A percentile compares a stretch with the other conserved stretches of the same genome.
phyloP scores from a whole-genome alignment of 2,329 filamentous ascomycete species.

The Xylariaceae sp. region DNA sequence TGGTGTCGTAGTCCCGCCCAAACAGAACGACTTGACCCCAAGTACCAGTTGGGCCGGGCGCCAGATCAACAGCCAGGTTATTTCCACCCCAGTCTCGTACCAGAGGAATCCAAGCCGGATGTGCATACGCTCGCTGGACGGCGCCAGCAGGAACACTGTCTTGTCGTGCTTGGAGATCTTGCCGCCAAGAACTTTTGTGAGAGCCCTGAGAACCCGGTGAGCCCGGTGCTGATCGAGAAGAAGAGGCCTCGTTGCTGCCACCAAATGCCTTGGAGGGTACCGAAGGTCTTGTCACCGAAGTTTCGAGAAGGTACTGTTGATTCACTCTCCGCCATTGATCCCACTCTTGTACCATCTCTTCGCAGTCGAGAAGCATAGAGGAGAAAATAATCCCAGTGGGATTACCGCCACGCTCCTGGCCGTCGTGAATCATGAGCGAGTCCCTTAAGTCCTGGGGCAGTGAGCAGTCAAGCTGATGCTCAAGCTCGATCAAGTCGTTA shows the following conservation, averaged over 20 bases:
- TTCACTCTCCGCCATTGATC: constrained; percentile 95
- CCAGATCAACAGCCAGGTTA: constrained; percentile 91
- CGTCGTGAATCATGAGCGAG: constrained; percentile 88
- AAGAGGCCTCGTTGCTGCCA: constrained; percentile 70
- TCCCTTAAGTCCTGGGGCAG: constrained; percentile 93
- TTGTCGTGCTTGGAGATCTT: constrained; percentile 83
- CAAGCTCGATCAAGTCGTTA: constrained; percentile 96
- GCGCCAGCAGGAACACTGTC: constrained; percentile 86
- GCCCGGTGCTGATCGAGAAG: constrained; percentile 66
- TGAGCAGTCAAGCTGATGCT: constrained; percentile 94
- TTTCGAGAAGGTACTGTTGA: constrained; percentile 79
- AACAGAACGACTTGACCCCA: constrained; percentile 98
- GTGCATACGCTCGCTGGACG: constrained; percentile 91
- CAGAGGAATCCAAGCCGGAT: constrained; percentile 93
- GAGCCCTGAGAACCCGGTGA: constrained; percentile 55
- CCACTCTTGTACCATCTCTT: constrained; percentile 98
- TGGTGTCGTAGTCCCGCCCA: constrained; percentile 97
- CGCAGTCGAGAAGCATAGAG: constrained; percentile 94
- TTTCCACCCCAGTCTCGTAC: constrained; percentile 99
- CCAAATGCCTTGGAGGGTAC: constrained; percentile 75
- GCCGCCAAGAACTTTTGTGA: constrained; percentile 75
- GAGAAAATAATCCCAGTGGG: constrained; percentile 94
- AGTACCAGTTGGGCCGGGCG: constrained; percentile 84
- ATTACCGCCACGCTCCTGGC: constrained; percentile 91
- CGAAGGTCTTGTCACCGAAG: constrained; percentile 62